A percentile compares a stretch with the other conserved stretches of the same genome.
Conservation (phyloP, 495 filamentous ascomycete genomes). For the Neurospora terricola region DNA sequence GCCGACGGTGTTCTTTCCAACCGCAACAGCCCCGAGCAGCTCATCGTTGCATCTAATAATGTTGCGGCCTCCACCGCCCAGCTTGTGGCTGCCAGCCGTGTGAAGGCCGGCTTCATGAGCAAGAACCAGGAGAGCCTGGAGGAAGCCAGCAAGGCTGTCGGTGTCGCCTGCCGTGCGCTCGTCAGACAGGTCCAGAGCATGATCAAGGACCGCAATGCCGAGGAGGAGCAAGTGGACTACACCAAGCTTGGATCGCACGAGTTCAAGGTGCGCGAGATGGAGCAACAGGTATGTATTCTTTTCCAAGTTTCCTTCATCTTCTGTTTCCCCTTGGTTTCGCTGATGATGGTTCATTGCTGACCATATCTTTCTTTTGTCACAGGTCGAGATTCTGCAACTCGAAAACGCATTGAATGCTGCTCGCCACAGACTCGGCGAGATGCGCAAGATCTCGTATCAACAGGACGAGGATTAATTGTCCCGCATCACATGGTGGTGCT, state of each 20-base stretch:
- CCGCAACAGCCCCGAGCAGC: conserved; percentile 87
- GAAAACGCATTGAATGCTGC: conserved; percentile 81
- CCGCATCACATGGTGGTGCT: background rate
- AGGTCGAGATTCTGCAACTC: conserved; percentile 96
- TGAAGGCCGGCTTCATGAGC: conserved; percentile 97
- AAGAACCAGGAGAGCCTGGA: conserved; percentile 90
- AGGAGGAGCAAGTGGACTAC: conserved; percentile 85
- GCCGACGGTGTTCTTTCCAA: conserved; percentile 89
- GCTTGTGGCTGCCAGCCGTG: conserved; percentile 86
- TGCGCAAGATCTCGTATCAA: conserved; percentile 97
- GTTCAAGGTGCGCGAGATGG: conserved; percentile 98
- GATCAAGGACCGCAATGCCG: conserved; percentile 73
- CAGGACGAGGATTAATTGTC: conserved; percentile 44
- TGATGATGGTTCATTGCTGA: conserved; percentile 10
- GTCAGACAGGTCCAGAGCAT: conserved; percentile 92
- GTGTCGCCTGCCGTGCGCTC: conserved; percentile 72
- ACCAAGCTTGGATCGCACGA: conserved; percentile 77
- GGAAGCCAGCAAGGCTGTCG: conserved; percentile 85
- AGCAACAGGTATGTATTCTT: conserved; percentile 77
- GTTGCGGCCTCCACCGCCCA: conserved; percentile 93
- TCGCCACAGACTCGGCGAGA: conserved; percentile 79
- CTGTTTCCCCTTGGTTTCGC: background rate
- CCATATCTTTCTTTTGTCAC: conserved; percentile 1
- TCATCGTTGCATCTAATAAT: conserved; percentile 95
- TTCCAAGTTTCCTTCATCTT: conserved; percentile 4